Percentiles rank a stretch among this genome's conserved stretches.
phyloP scores from a whole-genome alignment of 805 yeast species.

The Priceomyces carsonii region DNA sequence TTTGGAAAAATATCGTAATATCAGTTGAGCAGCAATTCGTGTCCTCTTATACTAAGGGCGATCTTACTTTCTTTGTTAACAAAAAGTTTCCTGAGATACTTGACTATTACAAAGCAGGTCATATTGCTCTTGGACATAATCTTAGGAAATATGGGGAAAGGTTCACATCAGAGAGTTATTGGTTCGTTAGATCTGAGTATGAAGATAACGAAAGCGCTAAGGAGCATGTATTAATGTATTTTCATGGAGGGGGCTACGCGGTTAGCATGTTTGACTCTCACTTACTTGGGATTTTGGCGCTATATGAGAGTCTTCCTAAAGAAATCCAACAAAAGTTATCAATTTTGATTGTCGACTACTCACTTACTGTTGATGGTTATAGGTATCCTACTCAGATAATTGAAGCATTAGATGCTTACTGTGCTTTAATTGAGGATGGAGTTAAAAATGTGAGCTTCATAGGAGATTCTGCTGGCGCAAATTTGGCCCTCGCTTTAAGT shows the following conservation, averaged over 20 bases:
- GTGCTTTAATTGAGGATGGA: slow-evolving; percentile 14
- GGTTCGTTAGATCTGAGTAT: slow-evolving; percentile 9
- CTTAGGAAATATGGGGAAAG: slow-evolving; percentile 6
- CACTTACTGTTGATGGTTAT: slow-evolving; percentile 19
- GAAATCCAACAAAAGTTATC: slow-evolving; percentile 15
- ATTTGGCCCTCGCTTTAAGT: slow-evolving; percentile 12
- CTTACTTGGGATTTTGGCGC: slow-evolving; percentile 22
- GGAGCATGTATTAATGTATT: slow-evolving; percentile 19
- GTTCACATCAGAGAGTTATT: slow-evolving; percentile 7
- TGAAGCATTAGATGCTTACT: slow-evolving; percentile 17
- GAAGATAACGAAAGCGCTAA: slow-evolving; percentile 3
- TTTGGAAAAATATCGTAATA: slow-evolving; percentile 29
- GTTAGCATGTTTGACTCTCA: slow-evolving; percentile 22
- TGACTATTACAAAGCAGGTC: slow-evolving; percentile 12
- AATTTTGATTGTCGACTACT: slow-evolving; percentile 22
- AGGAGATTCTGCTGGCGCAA: slow-evolving; percentile 23
- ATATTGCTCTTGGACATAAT: neutral
- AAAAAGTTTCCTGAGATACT: slow-evolving; percentile 21
- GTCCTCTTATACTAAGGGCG: slow-evolving; percentile 19
- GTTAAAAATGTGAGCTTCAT: slow-evolving; percentile 16
- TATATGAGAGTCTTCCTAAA: slow-evolving; percentile 20
- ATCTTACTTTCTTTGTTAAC: slow-evolving; percentile 21
- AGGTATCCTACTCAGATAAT: slow-evolving; percentile 26
- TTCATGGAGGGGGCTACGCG: slow-evolving; percentile 29
- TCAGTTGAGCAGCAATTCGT: slow-evolving; percentile 28